Evolutionary conservation across 352 stramenopile genomes (phyloP).

Genomic region (Aphanomyces euteiches): DNA sequence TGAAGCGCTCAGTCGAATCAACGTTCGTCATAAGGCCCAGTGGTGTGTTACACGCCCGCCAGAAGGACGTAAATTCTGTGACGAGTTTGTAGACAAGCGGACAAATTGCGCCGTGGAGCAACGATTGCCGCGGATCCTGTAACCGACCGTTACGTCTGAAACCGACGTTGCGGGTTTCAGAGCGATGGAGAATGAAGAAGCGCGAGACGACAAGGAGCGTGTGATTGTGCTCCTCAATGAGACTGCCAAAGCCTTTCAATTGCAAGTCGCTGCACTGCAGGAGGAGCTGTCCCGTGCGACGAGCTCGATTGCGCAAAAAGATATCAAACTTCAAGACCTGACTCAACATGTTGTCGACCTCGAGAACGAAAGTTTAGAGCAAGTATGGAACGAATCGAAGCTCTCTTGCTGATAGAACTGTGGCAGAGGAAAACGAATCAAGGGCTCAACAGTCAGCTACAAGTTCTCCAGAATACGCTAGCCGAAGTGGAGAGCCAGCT

Average conservation of each 20-base stretch:
- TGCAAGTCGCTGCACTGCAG: conserved; percentile 22
- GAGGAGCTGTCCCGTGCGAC: conserved; percentile 3
- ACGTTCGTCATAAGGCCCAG: too few relatives aligned
- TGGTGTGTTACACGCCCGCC: too few relatives aligned
- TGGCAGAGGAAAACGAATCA: neutral
- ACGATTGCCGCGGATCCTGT: too few relatives aligned
- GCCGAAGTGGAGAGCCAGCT: conserved; percentile 47
- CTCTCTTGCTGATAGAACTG: neutral
- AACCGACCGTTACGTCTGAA: too few relatives aligned
- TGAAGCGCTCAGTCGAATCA: too few relatives aligned
- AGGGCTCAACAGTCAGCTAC: neutral
- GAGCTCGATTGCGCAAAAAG: conserved; percentile 2
- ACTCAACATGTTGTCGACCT: conserved; percentile 8
- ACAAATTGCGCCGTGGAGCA: too few relatives aligned
- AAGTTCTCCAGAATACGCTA: conserved; percentile 31
- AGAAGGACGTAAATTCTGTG: too few relatives aligned
- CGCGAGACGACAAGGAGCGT: conserved; percentile 12
- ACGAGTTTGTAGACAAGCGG: too few relatives aligned
- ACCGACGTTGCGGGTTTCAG: too few relatives aligned
- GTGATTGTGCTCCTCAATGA: conserved; percentile 29
- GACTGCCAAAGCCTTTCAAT: conserved; percentile 25
- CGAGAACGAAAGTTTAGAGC: neutral
- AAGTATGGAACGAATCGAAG: neutral
- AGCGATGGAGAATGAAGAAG: too few relatives aligned
- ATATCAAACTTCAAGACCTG: conserved; percentile 17